phyloP scores from a whole-genome alignment of 2,329 filamentous ascomycete genomes.

The Massarina eburnea region DNA sequence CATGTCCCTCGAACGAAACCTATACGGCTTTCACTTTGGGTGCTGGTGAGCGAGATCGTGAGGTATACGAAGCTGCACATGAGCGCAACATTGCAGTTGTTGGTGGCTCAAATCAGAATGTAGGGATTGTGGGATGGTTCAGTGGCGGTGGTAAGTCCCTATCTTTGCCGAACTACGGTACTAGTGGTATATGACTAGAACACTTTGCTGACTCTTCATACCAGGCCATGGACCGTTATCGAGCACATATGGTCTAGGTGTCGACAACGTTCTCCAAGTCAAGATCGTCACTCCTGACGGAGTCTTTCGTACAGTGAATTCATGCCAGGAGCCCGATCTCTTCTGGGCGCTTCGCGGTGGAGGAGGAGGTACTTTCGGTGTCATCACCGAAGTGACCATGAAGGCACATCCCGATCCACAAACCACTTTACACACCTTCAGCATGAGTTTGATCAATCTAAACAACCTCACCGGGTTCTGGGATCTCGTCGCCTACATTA shows the following conservation, averaged over 20 bases:
- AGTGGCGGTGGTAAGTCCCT: slow-evolving; percentile 30
- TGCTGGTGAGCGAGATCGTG: slow-evolving; percentile 11
- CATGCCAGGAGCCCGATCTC: slow-evolving; percentile 32
- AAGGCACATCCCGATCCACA: slow-evolving; percentile 3
- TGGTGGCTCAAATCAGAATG: slow-evolving; percentile 14
- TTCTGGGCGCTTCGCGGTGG: slow-evolving; percentile 32
- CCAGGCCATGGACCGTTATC: slow-evolving; percentile 14
- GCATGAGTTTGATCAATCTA: background rate
- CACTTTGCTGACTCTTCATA: no score
- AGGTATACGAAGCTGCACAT: no score
- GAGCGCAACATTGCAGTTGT: slow-evolving; percentile 8
- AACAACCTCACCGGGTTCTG: slow-evolving; percentile 1
- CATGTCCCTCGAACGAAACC: slow-evolving; percentile 1
- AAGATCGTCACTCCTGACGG: slow-evolving; percentile 40
- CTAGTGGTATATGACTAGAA: background rate
- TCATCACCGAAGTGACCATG: slow-evolving; percentile 7
- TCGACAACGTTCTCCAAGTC: slow-evolving; percentile 43
- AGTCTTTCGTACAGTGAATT: slow-evolving; percentile 33
- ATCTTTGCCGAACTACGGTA: background rate
- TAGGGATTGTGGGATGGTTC: slow-evolving; percentile 41
- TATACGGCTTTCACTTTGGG: slow-evolving; percentile 11
- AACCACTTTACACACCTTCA: background rate
- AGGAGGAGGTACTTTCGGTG: slow-evolving; percentile 11
- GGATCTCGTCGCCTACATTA: slow-evolving; percentile 1
- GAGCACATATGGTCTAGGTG: slow-evolving; percentile 21